Base-by-base conservation (phyloP, 768 basidiomycete genomes). In the Auricularia cornea region DNA sequence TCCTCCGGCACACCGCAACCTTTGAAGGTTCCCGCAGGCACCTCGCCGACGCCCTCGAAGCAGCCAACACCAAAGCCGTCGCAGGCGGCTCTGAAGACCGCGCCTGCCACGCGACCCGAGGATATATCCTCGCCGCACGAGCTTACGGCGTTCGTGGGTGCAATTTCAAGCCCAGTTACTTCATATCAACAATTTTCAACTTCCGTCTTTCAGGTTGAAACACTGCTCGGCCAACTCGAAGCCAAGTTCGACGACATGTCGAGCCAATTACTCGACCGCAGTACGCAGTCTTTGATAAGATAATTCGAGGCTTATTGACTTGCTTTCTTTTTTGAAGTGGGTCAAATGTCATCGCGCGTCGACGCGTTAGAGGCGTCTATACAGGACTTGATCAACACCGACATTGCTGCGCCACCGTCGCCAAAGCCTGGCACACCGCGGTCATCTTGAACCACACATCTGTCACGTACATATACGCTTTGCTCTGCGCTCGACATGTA, bases 201-300 rank as follows among this genome's bases (percentile, higher is more conserved):
- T n/a, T n/a, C n/a, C n/a, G n/a, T n/a, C n/a, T n/a, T n/a, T n/a
- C 51, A 95, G 94, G 92, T 96, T 14, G 94, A 97, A 75, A 89
- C 85, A 14, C 77, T 97, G 26, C 76, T 97, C 12, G 89, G 92
- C 67, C 89, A 94, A 69, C 80, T 97, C n/a, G 94, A 97, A 70
- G 69, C 83, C 59, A 91, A 91, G 66, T 96, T 97, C 69, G 92
- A 96, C 68, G 89, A 93, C 60, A 95, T 95, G 92, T 95, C 93
- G 33, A 80, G 80, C 23, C 90, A 95, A 72, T 91, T 97, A 66
- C 80, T 96, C 65, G 88, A 91, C 63, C 81, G 88, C 69, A 92
- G 90, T 92, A 71, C 68, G 88, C 81, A 59, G 59, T 62, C 28
- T 20, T 54, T 59, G 54, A 12, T 66, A 61, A n/a, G n/a, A n/a